Base-by-base conservation (phyloP, 306 rosid species). In the Arachis stenosperma region DNA sequence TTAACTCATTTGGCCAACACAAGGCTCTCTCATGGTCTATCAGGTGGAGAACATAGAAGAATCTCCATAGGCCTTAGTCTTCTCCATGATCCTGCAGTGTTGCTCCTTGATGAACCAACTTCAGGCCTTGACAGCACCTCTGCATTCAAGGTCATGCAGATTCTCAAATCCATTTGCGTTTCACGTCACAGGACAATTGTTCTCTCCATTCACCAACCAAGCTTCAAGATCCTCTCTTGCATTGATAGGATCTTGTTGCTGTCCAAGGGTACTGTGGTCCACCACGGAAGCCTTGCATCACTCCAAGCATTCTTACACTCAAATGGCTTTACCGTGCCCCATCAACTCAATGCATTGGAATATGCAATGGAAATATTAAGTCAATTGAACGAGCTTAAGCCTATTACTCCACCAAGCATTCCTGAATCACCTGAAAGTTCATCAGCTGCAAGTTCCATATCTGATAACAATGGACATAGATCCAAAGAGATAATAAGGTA, bases 81-180 rank as follows among this genome's bases (percentile, higher is more conserved):
- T 14, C 97, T 93, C 29, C 98, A 91, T 60, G 98, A 91, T 48
- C 98, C 98, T 0, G 84, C 91, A 0, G 86, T 93, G 3, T 41
- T 93, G 10, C 89, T 93, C 7, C 92, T 93, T 0, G 98, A 93
- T 63, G 98, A 93, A 58, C 98, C 98, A n/a, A 93, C 98, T 41
- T 91, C 98, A 6, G 94, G 98, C 0, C 97, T 93, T 6, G 97
- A 93, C 61, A 89, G 96, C 36, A 80, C 90, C 0, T 87, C 92
- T 1, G 94, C 98, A 8, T 91, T 85, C 81, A 91, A 91, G 47
- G 88, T 93, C 39, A 86, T 93, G 81, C 97, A 88, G 29, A 88
- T 88, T 9, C 87, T 94, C 4, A 91, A 84, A 67, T 84, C 96
- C 40, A 82, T 88, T 7, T 90, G 89, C 46, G 77, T 77, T 30